Evolutionary conservation across 148 eudicot genomes (phyloP).

Genomic region (Diospyros lotus): DNA sequence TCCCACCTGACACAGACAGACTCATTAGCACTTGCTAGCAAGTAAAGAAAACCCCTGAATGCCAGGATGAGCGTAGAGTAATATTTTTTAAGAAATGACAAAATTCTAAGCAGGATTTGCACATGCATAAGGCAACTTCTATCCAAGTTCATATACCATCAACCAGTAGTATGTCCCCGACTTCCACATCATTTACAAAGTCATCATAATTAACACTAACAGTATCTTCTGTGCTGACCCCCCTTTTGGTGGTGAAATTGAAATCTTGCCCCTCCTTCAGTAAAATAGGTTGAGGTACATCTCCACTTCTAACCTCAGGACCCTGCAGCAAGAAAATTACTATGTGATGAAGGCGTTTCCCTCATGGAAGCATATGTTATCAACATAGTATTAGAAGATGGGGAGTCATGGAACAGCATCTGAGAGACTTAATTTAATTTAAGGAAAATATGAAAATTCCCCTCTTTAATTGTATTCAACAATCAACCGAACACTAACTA

Average conservation of each 20-base stretch:
- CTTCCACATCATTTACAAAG: constrained; percentile 92
- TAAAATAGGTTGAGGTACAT: constrained; percentile 78
- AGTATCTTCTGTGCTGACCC: constrained; percentile 77
- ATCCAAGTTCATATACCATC: constrained; percentile 52
- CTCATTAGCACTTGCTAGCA: not conserved
- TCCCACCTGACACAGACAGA: constrained; percentile 59
- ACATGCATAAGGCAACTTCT: not conserved
- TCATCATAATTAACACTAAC: constrained; percentile 97
- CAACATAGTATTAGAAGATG: not conserved
- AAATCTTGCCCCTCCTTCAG: constrained; percentile 93
- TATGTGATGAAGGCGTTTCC: not conserved
- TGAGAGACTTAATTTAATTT: not conserved
- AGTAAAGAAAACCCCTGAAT: not conserved
- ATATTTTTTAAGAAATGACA: not conserved
- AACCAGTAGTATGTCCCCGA: constrained; percentile 80
- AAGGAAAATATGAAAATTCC: not conserved
- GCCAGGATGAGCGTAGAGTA: too few species aligned
- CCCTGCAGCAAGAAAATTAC: constrained; percentile 49
- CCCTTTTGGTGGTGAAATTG: constrained; percentile 84
- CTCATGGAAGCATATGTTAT: not conserved
- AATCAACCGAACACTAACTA: too few species aligned
- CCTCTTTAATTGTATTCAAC: too few species aligned
- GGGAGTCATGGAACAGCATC: not conserved
- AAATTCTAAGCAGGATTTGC: constrained; percentile 6
- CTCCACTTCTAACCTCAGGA: constrained; percentile 99